Base-by-base conservation (phyloP, 2,329 filamentous ascomycete genomes). In the Claviceps lovelessii region DNA sequence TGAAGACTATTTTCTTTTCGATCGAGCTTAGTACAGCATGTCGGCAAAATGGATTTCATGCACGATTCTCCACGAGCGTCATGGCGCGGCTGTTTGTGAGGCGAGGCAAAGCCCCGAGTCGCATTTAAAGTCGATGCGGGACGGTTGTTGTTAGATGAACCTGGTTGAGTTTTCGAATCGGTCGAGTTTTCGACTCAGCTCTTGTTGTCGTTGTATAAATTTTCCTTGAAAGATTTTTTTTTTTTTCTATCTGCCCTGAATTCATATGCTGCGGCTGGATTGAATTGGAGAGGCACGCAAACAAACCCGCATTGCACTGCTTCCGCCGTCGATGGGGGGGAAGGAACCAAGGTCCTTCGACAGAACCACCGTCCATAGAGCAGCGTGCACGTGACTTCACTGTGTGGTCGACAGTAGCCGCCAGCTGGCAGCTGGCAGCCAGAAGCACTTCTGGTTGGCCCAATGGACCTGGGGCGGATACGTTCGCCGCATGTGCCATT, bases 381-480 rank as follows among this genome's bases (percentile, higher is more conserved):
- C 33, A 37, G 2, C 9, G 13, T 28, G 33, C 50, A 67, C 67
- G 63, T 67, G 65, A 62, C 54, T 23, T 17, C 33, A 5, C 19
- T 15, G 5, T 17, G 33, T 5, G 4, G 33, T 8, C n/a, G 13
- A 3, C 5, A 17, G 47, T 19, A 3, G 28, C 10, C 9, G 33
- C 33, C 19, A 15, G 33, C 33, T 37, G 31, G 33, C 19, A 15
- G 33, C 33, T 37, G 31, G 33, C 48, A 37, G 19, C 33, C 6
- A 39, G 17, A 28, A 23, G 7, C 48, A 37, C 48, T 50, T 35
- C 47, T 49, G 29, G 31, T 49, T 49, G 47, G 47, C 15, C n/a
- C 23, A 28, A 23, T 23, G 23, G 23, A 23, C 23, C 23, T 23
- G 19, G 23, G 44, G 15, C 31, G 23, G 47, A 17, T 31, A 13